Percentiles rank a stretch among this genome's conserved stretches.
These are phyloP conservation scores for Globisporangium viniferum DNA, from an alignment of 352 stramenopile species.

Conservation along the genomic window DNA sequence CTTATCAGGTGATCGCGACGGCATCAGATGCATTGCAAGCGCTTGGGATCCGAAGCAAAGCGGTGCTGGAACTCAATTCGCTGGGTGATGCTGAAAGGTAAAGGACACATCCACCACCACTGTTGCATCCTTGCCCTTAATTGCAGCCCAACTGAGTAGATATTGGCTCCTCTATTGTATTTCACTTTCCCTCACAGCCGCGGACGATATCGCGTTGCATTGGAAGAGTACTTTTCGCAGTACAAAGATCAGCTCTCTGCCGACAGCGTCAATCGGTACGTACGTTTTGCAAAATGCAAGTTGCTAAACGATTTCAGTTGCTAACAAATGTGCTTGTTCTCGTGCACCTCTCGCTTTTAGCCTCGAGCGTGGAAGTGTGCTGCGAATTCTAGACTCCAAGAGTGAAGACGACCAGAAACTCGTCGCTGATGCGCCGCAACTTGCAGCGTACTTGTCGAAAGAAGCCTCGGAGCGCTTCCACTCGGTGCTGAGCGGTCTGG, in stretches of 20 bases:
- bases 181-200: constrained; percentile 31
- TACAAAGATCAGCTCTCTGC: constrained; percentile 63
- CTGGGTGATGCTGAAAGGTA: constrained; percentile 81
- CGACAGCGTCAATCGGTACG: constrained; percentile 71
- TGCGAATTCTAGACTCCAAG: constrained; percentile 88
- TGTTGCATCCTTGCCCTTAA: not conserved
- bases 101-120: not conserved
- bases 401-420: constrained; percentile 64
- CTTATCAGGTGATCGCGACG: constrained; percentile 71
- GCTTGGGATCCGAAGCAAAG: constrained; percentile 60
- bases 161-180: not conserved
- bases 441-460: constrained; percentile 62
- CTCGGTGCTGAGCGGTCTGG: constrained; percentile 50
- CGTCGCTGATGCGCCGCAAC: constrained; percentile 57
- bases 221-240: constrained; percentile 63
- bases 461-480: constrained; percentile 73
- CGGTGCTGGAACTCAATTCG: constrained; percentile 75
- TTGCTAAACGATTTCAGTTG: not conserved
- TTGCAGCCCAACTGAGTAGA: not conserved
- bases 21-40: constrained; percentile 51
- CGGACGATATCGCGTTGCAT: constrained; percentile 54
- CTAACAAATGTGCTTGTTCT: not conserved
- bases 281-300: not conserved
- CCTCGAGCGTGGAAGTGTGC: constrained; percentile 76
- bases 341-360: constrained; percentile 16